phyloP scores from a whole-genome alignment of 495 filamentous ascomycete genomes.

The Parathielavia appendiculata region DNA sequence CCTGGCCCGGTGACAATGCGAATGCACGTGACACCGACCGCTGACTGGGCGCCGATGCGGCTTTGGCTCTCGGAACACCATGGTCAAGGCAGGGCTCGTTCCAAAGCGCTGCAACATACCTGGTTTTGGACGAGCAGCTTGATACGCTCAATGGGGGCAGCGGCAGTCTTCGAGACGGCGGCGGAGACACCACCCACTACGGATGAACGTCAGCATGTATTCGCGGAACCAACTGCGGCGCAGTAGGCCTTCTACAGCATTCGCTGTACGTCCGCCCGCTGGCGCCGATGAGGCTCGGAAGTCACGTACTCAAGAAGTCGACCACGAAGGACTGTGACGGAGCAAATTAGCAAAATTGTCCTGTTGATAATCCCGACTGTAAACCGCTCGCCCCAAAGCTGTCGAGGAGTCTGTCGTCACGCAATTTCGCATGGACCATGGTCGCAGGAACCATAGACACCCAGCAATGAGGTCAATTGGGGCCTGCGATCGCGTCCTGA shows the following conservation, averaged over 20 bases:
- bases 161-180: constrained; percentile 99
- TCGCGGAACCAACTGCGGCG: constrained; percentile 10
- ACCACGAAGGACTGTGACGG: constrained; percentile 61
- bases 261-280: background rate
- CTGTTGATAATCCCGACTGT: background rate
- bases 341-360: constrained; percentile 23
- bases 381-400: background rate
- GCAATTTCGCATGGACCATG: constrained; percentile 1
- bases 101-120: constrained; percentile 52
- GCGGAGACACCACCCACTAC: constrained; percentile 99
- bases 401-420: background rate
- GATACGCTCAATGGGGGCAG: constrained; percentile 99
- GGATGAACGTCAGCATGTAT: constrained; percentile 29
- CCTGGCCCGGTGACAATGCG: background rate
- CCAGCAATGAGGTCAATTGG: constrained; percentile 27
- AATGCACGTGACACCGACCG: constrained; percentile 20
- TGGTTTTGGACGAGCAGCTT: constrained; percentile 99
- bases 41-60: background rate
- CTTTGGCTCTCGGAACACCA: background rate
- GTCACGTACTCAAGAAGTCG: constrained; percentile 94
- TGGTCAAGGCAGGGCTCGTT: background rate
- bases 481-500: constrained; percentile 16
- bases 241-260: constrained; percentile 38
- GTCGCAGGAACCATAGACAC: constrained; percentile 18
- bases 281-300: background rate